These are phyloP conservation scores for Xylaria sp. DNA, from an alignment of 2,329 filamentous ascomycete species.

Conservation along the genomic window DNA sequence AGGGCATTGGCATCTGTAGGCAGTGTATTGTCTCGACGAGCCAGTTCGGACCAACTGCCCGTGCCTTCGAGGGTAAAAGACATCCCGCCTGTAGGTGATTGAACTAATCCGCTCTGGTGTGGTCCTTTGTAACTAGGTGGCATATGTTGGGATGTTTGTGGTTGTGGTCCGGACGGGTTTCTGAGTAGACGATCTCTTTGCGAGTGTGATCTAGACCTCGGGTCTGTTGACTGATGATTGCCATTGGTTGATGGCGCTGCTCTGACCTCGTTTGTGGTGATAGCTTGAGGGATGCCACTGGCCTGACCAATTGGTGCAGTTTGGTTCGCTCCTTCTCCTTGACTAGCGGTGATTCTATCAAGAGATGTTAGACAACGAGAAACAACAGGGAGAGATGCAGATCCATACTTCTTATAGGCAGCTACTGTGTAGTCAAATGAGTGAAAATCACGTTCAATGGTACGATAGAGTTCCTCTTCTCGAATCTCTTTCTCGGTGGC, in stretches of 20 bases:
- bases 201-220: conserved; percentile 28
- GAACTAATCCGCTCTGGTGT: conserved; percentile 68
- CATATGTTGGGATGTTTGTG: conserved; percentile 46
- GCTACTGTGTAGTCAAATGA: conserved; percentile 94
- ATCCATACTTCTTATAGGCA: conserved; percentile 73
- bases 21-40: conserved; percentile 81
- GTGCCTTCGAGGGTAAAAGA: conserved; percentile 91
- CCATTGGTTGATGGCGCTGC: conserved; percentile 51
- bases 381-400: not conserved
- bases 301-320: conserved; percentile 38
- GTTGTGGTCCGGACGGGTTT: conserved; percentile 30
- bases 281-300: conserved; percentile 54
- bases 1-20: conserved; percentile 70
- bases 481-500: conserved; percentile 94
- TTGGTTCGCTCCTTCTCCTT: conserved; percentile 41
- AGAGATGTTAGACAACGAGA: conserved; percentile 19
- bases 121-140: conserved; percentile 61
- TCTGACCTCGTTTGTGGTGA: conserved; percentile 63
- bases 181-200: conserved; percentile 29
- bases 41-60: conserved; percentile 91
- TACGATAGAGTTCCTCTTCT: conserved; percentile 90
- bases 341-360: conserved; percentile 52
- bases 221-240: conserved; percentile 36
- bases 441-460: conserved; percentile 93
- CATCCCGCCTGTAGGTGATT: conserved; percentile 82